Evolutionary conservation across 2,329 filamentous ascomycete species (phyloP).

Genomic region (Dactylellina cionopaga): DNA sequence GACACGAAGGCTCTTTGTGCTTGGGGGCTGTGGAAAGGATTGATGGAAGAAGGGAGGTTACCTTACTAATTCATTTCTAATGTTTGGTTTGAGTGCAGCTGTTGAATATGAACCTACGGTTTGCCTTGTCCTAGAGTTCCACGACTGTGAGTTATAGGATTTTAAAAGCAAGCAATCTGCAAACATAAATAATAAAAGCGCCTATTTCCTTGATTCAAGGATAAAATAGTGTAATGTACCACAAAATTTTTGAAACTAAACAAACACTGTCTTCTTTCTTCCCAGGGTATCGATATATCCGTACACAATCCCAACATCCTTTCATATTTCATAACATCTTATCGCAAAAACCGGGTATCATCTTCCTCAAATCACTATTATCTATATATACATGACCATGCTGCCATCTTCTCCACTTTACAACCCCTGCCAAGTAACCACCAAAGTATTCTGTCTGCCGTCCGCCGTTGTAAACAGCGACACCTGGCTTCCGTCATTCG

Average conservation of each 20-base stretch:
- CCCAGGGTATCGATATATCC: conserved; percentile 29
- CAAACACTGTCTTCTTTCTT: background rate
- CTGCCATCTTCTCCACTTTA: background rate
- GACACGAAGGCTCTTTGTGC: conserved; percentile 72
- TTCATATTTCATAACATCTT: conserved; percentile 27
- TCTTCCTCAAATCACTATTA: background rate
- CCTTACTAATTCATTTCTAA: conserved; percentile 17
- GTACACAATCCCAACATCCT: background rate
- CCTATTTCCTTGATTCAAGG: no score
- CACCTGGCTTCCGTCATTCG: conserved; percentile 32
- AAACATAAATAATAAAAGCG: no score
- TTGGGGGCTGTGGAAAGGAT: conserved; percentile 69
- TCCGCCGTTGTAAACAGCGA: conserved; percentile 21
- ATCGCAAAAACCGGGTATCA: conserved; percentile 23
- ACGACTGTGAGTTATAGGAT: no score
- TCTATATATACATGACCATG: conserved; percentile 4
- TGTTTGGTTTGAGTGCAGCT: background rate
- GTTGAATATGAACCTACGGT: no score
- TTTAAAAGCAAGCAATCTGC: no score
- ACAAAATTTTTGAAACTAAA: no score
- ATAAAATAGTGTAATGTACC: no score
- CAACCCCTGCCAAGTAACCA: conserved; percentile 29
- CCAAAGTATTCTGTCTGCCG: conserved; percentile 3
- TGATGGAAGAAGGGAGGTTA: conserved; percentile 64
- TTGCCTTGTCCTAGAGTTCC: no score